These are phyloP conservation scores for Sisymbrium altissimum DNA, from an alignment of 345 rosid species.

Conservation along the genomic window DNA sequence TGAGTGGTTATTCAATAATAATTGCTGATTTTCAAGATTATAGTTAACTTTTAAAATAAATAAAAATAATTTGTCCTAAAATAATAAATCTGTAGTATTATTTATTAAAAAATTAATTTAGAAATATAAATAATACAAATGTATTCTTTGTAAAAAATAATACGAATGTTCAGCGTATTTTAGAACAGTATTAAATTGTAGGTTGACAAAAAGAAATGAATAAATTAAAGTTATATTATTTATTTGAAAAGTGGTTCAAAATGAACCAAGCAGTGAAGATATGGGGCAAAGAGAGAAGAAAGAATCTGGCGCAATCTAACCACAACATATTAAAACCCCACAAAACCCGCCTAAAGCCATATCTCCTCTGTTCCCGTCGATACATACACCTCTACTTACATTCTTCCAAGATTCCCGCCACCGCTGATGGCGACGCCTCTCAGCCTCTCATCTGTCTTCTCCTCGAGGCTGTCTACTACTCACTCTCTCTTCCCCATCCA, in stretches of 20 bases:
- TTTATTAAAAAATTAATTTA: no score
- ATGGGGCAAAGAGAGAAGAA: background rate
- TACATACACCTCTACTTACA: constrained; percentile 34
- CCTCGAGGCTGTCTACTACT: constrained; percentile 35
- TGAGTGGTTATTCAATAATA: background rate
- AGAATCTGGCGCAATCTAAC: constrained; percentile 8
- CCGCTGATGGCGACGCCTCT: constrained; percentile 23
- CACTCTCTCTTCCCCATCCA: constrained; percentile 31
- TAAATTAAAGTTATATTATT: no score
- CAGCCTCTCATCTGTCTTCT: constrained; percentile 36
- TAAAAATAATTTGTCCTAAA: no score
- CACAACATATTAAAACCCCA: constrained; percentile 19
- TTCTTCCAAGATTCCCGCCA: background rate
- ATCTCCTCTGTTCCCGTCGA: constrained; percentile 4
- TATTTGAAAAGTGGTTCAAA: background rate
- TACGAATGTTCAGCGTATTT: no score
- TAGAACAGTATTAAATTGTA: background rate
- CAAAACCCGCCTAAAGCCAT: constrained; percentile 25
- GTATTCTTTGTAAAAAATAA: no score
- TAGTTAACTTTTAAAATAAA: background rate
- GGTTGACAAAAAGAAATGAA: no score
- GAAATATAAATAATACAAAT: no score
- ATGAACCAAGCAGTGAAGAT: constrained; percentile 10
- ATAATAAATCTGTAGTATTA: no score
- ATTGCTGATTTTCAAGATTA: background rate